Evolutionary conservation across 257 asterid genomes (phyloP).

Genomic region (Buddleja alternifolia): DNA sequence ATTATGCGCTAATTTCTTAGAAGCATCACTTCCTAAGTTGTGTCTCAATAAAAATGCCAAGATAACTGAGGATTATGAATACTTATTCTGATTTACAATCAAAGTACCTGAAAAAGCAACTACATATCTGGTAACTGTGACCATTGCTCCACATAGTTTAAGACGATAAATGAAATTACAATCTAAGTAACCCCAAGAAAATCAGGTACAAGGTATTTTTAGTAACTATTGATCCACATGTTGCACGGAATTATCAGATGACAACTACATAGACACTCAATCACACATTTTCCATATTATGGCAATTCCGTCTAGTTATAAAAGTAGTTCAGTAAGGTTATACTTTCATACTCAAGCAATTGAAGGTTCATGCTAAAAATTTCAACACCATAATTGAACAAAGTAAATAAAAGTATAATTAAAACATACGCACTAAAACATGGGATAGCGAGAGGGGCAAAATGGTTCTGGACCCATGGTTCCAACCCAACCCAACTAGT

Average conservation of each 20-base stretch:
- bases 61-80: neutral
- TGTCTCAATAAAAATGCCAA: neutral
- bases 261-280: neutral
- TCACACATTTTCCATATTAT: neutral
- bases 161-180: neutral
- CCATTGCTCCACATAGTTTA: constrained; percentile 13
- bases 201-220: neutral
- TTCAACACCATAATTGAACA: neutral
- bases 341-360: neutral
- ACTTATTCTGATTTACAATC: neutral
- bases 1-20: neutral
- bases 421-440: too few species aligned
- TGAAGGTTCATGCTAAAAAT: constrained; percentile 5
- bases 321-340: too few species aligned
- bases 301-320: neutral
- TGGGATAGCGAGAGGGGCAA: too few species aligned
- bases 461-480: too few species aligned
- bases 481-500: too few species aligned
- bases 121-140: neutral
- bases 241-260: neutral
- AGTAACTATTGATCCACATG: neutral
- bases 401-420: neutral
- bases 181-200: constrained; percentile 5
- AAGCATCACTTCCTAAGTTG: neutral
- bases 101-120: neutral